Evolutionary conservation across 2,329 filamentous ascomycete genomes (phyloP).

Genomic region (Aureobasidium sp.): DNA sequence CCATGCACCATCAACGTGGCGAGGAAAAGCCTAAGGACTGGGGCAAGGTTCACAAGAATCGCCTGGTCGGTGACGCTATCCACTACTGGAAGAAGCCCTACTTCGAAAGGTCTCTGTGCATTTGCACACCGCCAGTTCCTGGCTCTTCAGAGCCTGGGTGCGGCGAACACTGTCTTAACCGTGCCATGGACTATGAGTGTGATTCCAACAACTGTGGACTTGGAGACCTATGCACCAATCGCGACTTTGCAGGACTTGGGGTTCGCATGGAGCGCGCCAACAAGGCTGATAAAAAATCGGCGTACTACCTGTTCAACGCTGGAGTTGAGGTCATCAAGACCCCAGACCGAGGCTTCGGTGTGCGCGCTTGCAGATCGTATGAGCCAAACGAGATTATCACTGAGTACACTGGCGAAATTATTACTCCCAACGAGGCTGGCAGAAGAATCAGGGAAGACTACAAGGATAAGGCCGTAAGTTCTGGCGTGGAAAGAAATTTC

Average conservation of each 20-base stretch:
- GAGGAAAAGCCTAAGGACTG: slow-evolving; percentile 91
- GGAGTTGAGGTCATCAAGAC: slow-evolving; percentile 96
- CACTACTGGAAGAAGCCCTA: slow-evolving; percentile 28
- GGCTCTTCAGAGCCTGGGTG: slow-evolving; percentile 62
- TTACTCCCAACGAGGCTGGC: slow-evolving; percentile 90
- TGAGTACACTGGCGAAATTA: slow-evolving; percentile 96
- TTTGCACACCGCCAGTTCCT: slow-evolving; percentile 53
- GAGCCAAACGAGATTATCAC: slow-evolving; percentile 90
- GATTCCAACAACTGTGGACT: slow-evolving; percentile 82
- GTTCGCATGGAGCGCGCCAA: slow-evolving; percentile 55
- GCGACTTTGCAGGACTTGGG: slow-evolving; percentile 74
- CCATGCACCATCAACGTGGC: slow-evolving; percentile 60
- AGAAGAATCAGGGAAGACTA: slow-evolving; percentile 88
- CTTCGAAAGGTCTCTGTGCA: slow-evolving; percentile 46
- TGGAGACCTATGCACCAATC: slow-evolving; percentile 74
- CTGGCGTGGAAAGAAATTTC: not conserved
- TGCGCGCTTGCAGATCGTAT: slow-evolving; percentile 84
- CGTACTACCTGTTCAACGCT: slow-evolving; percentile 76
- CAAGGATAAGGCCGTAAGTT: slow-evolving; percentile 78
- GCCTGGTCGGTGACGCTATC: slow-evolving; percentile 53
- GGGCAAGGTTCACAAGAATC: slow-evolving; percentile 86
- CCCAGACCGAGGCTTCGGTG: slow-evolving; percentile 77
- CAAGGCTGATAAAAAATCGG: slow-evolving; percentile 15
- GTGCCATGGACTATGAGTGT: slow-evolving; percentile 96
- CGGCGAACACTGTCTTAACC: slow-evolving; percentile 84